phyloP scores from a whole-genome alignment of 371 early-diverging fungal species.

The Apophysomyces trapeziformis region DNA sequence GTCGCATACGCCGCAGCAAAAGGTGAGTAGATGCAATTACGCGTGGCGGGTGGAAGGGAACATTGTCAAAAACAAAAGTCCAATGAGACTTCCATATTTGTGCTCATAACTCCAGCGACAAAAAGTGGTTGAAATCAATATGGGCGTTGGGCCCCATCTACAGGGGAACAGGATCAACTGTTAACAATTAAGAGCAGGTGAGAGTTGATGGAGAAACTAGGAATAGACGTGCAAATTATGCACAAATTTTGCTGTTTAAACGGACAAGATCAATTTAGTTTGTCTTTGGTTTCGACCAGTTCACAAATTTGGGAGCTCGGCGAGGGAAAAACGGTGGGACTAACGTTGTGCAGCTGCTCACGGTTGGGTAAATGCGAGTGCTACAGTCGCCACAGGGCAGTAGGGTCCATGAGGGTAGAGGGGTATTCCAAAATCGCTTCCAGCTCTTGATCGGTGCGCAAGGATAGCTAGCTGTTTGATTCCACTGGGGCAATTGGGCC shows the following conservation, averaged over 20 bases:
- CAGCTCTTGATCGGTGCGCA: slow-evolving; percentile 1
- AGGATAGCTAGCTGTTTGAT: neutral
- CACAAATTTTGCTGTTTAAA: neutral
- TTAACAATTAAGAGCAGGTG: neutral
- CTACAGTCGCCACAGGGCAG: neutral
- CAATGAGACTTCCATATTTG: neutral
- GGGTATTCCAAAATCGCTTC: neutral
- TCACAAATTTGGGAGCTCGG: neutral
- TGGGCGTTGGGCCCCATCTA: neutral
- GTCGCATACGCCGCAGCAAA: no score
- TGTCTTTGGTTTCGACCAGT: neutral
- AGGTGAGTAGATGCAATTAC: no score
- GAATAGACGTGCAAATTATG: neutral
- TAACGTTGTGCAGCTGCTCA: neutral
- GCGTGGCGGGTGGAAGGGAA: no score
- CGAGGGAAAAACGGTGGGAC: neutral
- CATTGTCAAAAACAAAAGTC: no score
- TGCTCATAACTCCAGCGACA: neutral
- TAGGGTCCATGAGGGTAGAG: neutral
- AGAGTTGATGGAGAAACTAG: neutral
- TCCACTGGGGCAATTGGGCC: neutral
- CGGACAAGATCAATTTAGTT: neutral
- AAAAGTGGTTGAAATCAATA: neutral
- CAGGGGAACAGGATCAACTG: neutral
- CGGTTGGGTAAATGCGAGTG: neutral